Conservation (phyloP, 2,329 filamentous ascomycete genomes). For the Aspergillus tamarii region DNA sequence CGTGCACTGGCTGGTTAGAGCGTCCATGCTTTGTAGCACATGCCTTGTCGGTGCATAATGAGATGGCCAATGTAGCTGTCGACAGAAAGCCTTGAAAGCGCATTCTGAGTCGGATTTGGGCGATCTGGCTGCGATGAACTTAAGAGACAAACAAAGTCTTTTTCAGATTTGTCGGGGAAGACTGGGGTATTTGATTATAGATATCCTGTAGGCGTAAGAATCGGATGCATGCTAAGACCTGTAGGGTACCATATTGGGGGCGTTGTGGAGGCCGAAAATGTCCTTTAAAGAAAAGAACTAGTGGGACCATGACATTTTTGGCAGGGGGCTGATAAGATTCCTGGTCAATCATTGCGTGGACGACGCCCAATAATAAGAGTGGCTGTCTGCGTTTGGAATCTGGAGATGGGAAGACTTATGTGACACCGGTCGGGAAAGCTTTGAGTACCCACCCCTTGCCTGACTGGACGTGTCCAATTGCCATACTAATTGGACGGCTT, state of each 20-base stretch:
- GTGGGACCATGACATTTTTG: neutral
- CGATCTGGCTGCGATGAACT: neutral
- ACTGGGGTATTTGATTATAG: neutral
- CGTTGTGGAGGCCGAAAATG: neutral
- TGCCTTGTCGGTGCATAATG: slow-evolving; percentile 24
- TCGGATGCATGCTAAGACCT: neutral
- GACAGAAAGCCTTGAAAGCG: slow-evolving; percentile 29
- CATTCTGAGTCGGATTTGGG: slow-evolving; percentile 22
- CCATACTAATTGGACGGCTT: neutral
- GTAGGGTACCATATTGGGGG: neutral
- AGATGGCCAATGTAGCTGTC: slow-evolving; percentile 26
- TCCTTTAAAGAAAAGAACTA: neutral
- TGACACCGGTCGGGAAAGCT: neutral
- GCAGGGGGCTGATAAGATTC: neutral
- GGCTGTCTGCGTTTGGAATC: neutral
- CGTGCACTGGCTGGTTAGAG: slow-evolving; percentile 29
- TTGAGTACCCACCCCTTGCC: neutral
- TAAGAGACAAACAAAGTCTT: neutral
- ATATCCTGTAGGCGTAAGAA: neutral
- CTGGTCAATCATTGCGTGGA: neutral
- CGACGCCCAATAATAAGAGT: neutral
- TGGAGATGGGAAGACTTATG: neutral
- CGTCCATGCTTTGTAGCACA: slow-evolving; percentile 29
- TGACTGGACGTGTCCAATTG: neutral
- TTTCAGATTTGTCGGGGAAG: neutral